Evolutionary conservation across 208 protist species (phyloP).

Genomic region (Porcisia hertigi): DNA sequence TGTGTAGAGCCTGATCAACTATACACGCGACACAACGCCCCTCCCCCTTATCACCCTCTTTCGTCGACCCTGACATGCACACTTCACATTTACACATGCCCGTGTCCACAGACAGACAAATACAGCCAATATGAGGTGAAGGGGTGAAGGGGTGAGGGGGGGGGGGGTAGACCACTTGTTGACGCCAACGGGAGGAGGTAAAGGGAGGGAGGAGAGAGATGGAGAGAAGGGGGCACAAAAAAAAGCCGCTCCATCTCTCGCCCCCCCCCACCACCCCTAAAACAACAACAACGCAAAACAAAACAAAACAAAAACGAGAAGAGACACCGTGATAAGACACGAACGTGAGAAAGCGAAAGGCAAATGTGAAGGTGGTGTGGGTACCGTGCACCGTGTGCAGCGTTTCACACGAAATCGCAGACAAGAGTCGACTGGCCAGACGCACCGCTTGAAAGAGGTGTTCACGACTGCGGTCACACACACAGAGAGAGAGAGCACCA

Average conservation of each 20-base stretch:
- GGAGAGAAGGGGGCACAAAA: too few species aligned
- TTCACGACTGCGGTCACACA: not conserved
- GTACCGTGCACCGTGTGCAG: not conserved
- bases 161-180: too few species aligned
- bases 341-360: not conserved
- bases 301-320: not conserved
- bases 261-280: too few species aligned
- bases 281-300: too few species aligned
- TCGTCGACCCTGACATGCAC: not conserved
- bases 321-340: not conserved
- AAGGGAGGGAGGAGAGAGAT: too few species aligned
- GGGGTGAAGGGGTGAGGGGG: not conserved
- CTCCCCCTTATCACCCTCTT: not conserved
- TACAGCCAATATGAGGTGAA: not conserved
- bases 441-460: not conserved
- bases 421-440: not conserved
- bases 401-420: not conserved
- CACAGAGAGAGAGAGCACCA: slow-evolving; percentile 6
- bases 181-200: too few species aligned
- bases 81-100: not conserved
- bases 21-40: not conserved
- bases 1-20: too few species aligned
- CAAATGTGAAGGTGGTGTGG: not conserved
- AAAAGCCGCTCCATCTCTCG: too few species aligned
- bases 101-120: not conserved